Base-by-base conservation (phyloP, 1,284 basidiomycete genomes). In the Trametes sp. region DNA sequence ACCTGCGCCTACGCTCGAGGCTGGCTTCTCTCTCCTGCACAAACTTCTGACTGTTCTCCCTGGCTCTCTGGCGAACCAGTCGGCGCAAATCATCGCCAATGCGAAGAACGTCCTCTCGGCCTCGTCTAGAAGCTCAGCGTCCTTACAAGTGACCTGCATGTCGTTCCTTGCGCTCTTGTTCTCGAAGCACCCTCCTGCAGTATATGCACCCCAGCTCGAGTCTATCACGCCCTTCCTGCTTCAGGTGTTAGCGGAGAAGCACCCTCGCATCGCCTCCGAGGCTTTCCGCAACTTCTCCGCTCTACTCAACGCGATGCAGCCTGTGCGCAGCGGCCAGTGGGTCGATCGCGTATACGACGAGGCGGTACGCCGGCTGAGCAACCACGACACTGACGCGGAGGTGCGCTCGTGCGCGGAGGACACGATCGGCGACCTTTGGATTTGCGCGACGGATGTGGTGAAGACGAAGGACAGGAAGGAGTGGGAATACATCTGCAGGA, bases 311-410 rank as follows among this genome's bases (percentile, higher is more conserved):
- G 80, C 86, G 4, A 77, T 85, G 53, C 86, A 84, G 57, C 89
- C 92, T 2, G 75, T 89, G 46, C 87, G 87, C 69, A 75, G 78
- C 19, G 78, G 75, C 5, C 83, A 85, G 31, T 90, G 92, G 85
- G 78, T 87, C 1, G 86, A 92, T 62, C 71, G 79, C 9, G 81
- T 98, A 5, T 97, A 96, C 75, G 79, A 86, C 13, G 89, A 92
- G 57, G 90, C 93, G 2, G 80, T 92, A 2, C 75, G 80, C 23
- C 84, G 95, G 38, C 79, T 99, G 42, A 86, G 81, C 54, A 92
- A 87, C 55, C 86, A 92, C 62, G 93, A 95, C 66, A 95, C 95
- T 4, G 97, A 98, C 74, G 89, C 94, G 13, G 95, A 98, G 67
- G 94, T 99, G 35, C 88, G 94, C 44, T 84, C 87, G 38, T 88